Base-by-base conservation (phyloP, 345 rosid species). In the Citrus hindsii region DNA sequence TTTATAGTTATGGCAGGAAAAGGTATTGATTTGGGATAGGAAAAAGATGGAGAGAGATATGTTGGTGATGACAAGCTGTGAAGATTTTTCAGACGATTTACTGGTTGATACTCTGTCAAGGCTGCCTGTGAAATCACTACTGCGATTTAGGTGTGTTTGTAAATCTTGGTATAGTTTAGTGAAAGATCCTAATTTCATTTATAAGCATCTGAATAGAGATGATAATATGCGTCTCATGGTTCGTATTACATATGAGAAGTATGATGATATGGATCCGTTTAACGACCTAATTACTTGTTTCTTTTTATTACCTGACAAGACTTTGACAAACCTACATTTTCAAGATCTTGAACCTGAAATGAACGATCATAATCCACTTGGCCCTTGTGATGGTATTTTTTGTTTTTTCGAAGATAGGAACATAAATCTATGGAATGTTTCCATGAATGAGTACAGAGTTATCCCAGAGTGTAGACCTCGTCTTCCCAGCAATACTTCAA, bases 391-490 rank as follows among this genome's bases (percentile, higher is more conserved):
- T 3, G 48, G 48, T 3, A 10, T 42, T 2, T 42, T 42, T 42
- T 42, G 14, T 10, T 42, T 42, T 0, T 3, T 42, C 4, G 48
- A 12, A 42, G 2, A 42, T 10, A 12, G 1, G 0, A 42, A 42
- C 48, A 42, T 42, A 3, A 10, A 10, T 12, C 48, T 42, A 0
- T 42, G 48, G 48, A 42, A 42, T 3, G 48, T 42, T 42, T 42
- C 48, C 1, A 10, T 42, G 48, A 12, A 42, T 42, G 48, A 42
- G 10, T 42, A 42, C 48, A 10, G 48, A 42, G 48, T 42, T 42
- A 14, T 42, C 0, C 14, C 48, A 12, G 2, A 1, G 4, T 4
- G 0, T 4, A 42, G 0, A 42, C 14, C 4, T 12, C 48, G 2
- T 3, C 14, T 42, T 42, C 48, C 48, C 2, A 0, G 48, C 48